Evolutionary conservation across 1,284 basidiomycete species (phyloP).

Genomic region (Cystobasidium pallidum): DNA sequence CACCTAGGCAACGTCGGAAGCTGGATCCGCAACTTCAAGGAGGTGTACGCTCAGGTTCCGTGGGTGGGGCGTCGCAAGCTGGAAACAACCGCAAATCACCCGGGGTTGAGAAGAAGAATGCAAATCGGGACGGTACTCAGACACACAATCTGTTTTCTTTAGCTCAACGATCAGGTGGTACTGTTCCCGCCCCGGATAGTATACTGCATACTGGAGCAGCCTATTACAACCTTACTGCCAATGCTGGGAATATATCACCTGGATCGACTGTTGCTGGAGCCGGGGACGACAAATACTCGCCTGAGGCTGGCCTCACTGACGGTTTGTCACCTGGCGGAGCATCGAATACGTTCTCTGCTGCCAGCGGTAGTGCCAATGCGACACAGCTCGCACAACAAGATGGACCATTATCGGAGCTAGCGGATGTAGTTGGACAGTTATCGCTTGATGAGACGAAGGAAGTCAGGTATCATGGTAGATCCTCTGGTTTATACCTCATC

Average conservation of each 20-base stretch:
- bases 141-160: constrained; percentile 26
- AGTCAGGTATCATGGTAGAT: constrained; percentile 61
- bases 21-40: constrained; percentile 14
- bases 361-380: neutral
- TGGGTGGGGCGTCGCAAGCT: neutral
- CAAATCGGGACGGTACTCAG: constrained; percentile 1
- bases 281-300: constrained; percentile 3
- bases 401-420: constrained; percentile 59
- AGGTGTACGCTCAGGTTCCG: constrained; percentile 13
- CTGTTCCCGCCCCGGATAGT: constrained; percentile 22
- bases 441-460: constrained; percentile 82
- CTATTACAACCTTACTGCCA: constrained; percentile 44
- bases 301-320: constrained; percentile 2
- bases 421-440: constrained; percentile 76
- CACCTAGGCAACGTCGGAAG: constrained; percentile 19
- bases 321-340: constrained; percentile 11
- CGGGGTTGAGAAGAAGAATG: constrained; percentile 1
- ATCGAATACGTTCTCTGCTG: constrained; percentile 1
- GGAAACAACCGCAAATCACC: neutral
- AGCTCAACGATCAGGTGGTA: constrained; percentile 4
- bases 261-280: constrained; percentile 1
- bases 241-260: constrained; percentile 16
- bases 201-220: constrained; percentile 51
- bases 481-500: constrained; percentile 75
- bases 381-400: constrained; percentile 20